These are phyloP conservation scores for Scenedesmus sp. DNA, from an alignment of 163 green algal genomes.

Conservation along the genomic window DNA sequence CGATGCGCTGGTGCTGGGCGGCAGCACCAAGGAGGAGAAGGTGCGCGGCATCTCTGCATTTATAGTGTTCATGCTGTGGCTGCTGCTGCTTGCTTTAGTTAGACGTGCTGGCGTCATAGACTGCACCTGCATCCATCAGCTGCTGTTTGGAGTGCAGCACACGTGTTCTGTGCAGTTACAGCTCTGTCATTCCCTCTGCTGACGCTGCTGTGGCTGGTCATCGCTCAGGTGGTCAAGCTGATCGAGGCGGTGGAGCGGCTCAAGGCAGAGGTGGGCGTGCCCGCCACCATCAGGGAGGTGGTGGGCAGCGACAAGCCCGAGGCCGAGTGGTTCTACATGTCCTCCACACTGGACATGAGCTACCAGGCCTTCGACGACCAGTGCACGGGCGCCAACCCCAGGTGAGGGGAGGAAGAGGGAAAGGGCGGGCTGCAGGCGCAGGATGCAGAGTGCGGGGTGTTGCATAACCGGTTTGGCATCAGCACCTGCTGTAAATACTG, in stretches of 20 bases:
- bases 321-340: constrained; percentile 61
- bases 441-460: not conserved
- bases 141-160: not conserved
- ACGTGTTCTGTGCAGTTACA: not conserved
- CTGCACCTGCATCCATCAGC: not conserved
- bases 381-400: constrained; percentile 82
- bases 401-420: not conserved
- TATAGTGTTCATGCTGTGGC: not conserved
- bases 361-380: constrained; percentile 83
- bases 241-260: constrained; percentile 78
- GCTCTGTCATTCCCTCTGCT: not conserved
- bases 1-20: constrained; percentile 67
- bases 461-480: not conserved
- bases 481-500: not conserved
- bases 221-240: constrained; percentile 56
- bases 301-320: constrained; percentile 55
- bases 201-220: not conserved
- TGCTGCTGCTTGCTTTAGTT: not conserved
- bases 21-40: constrained; percentile 69
- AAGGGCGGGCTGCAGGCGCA: not conserved
- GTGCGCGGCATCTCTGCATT: constrained; percentile 31
- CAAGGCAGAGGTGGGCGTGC: constrained; percentile 72
- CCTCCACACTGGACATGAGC: constrained; percentile 56
- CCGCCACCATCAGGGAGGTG: constrained; percentile 68
- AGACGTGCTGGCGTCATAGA: not conserved